phyloP scores from a whole-genome alignment of 73 alveolate species.

The Stentor roeselii region DNA sequence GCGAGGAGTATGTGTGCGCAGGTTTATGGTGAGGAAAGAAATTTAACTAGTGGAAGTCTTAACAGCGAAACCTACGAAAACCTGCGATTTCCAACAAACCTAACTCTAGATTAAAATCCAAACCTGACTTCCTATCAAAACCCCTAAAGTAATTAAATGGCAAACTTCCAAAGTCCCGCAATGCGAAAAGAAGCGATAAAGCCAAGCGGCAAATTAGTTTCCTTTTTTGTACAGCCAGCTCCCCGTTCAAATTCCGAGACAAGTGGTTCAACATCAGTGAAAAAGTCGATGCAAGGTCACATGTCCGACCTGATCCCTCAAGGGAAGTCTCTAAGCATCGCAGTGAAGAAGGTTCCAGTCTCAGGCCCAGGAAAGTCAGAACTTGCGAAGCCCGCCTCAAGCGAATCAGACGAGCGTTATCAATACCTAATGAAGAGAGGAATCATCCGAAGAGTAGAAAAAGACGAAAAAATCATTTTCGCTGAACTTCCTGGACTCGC shows the following conservation, averaged over 20 bases:
- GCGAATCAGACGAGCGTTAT: conserved; percentile 43
- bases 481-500: conserved; percentile 74
- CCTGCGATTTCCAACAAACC: too few relatives aligned
- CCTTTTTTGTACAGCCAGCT: too few relatives aligned
- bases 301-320: conserved; percentile 9
- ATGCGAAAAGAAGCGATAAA: too few relatives aligned
- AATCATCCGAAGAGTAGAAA: conserved; percentile 62
- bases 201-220: too few relatives aligned
- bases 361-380: not conserved
- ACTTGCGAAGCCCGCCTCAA: not conserved
- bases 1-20: not conserved
- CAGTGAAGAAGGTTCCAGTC: not conserved
- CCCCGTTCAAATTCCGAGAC: not conserved
- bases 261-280: not conserved
- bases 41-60: not conserved
- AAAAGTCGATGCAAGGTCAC: not conserved
- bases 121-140: too few relatives aligned
- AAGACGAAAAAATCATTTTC: conserved; percentile 67
- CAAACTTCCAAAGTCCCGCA: too few relatives aligned
- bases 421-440: conserved; percentile 72
- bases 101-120: too few relatives aligned
- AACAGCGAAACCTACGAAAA: too few relatives aligned
- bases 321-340: not conserved
- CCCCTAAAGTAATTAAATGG: too few relatives aligned
- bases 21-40: not conserved